Evolutionary conservation across 371 early-diverging fungal genomes (phyloP).

Genomic region (Zychaea mexicana): DNA sequence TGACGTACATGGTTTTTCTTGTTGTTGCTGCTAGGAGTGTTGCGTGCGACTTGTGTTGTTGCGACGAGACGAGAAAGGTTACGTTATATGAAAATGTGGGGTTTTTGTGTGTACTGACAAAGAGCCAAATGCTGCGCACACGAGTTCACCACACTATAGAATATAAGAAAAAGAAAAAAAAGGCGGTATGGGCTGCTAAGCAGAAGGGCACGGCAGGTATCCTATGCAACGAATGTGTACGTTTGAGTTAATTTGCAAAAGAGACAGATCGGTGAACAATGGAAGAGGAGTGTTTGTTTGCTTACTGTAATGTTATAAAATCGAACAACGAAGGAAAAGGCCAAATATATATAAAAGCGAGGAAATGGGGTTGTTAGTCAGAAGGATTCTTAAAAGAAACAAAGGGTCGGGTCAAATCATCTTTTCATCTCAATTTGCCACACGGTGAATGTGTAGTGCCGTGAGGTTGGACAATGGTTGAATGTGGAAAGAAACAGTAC

Average conservation of each 20-base stretch:
- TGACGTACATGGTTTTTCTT: not conserved
- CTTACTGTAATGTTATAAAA: not conserved
- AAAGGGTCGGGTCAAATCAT: not conserved
- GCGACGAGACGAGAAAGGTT: not conserved
- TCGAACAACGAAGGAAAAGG: no score
- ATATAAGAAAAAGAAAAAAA: not conserved
- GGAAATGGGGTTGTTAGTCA: no score
- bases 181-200: constrained; percentile 2
- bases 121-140: not conserved
- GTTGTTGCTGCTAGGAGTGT: no score
- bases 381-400: no score
- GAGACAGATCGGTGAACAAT: not conserved
- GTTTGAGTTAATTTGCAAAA: no score
- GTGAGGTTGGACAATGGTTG: no score
- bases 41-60: not conserved
- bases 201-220: constrained; percentile 3
- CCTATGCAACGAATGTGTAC: not conserved
- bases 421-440: not conserved
- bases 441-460: not conserved
- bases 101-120: not conserved
- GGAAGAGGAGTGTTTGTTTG: no score
- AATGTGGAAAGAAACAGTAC: not conserved
- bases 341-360: no score
- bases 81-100: not conserved
- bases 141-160: not conserved